Evolutionary conservation across 176 grass and related monocot genomes (phyloP), one percentile per base, ranked within the genome.

Genomic region (Thalia dealbata): DNA sequence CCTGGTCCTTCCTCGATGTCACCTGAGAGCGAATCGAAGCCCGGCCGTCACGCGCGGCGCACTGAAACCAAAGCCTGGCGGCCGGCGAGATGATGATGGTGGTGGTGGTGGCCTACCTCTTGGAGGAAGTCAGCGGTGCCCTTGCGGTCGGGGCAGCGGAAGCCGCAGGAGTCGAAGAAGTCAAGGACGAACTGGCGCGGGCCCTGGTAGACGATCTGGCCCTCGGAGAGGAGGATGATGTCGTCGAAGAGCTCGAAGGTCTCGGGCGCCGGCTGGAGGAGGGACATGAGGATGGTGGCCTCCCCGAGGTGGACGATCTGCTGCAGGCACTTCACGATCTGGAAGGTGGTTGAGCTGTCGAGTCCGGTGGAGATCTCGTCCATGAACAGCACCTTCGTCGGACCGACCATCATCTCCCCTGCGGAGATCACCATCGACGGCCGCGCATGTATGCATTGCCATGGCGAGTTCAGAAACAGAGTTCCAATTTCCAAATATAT

Each of bases 41-140:
- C n/a, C n/a, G n/a, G n/a, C n/a, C n/a, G n/a, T n/a, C n/a, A n/a
- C n/a, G n/a, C n/a, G n/a, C n/a, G n/a, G n/a, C n/a, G n/a, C n/a
- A n/a, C n/a, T n/a, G n/a, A n/a, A n/a, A n/a, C n/a, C n/a, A n/a
- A n/a, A n/a, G n/a, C n/a, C n/a, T n/a, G n/a, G n/a, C n/a, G n/a
- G n/a, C n/a, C n/a, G n/a, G n/a, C n/a, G n/a, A n/a, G n/a, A n/a
- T n/a, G n/a, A n/a, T n/a, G n/a, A n/a, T n/a, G n/a, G n/a, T n/a
- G n/a, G n/a, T n/a, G n/a, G n/a, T n/a, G n/a, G n/a, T n/a, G n/a
- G n/a, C 14, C 14, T 73, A 96, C 92, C 95, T 99, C 90, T 72
- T 99, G 95, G 81, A 99, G 83, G 81, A 99, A 99, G n/a, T 99
- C 95, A 73, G 95, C 95, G 67, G 95, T 88, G 22, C 95, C 95